phyloP scores from a whole-genome alignment of 768 basidiomycete genomes.

The Tylopilus vinaceipallidus region DNA sequence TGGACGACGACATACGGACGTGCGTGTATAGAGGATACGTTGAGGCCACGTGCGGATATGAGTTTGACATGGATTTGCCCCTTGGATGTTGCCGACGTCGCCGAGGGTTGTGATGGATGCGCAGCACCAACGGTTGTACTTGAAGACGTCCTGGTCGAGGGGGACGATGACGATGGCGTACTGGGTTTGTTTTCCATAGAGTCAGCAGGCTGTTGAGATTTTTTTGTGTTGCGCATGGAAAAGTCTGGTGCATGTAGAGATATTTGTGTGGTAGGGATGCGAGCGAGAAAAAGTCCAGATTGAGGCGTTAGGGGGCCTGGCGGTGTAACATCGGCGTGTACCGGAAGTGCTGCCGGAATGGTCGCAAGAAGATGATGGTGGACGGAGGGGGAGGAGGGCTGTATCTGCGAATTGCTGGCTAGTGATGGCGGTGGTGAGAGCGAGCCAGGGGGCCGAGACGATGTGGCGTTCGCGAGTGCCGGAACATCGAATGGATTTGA shows the following conservation, averaged over 20 bases:
- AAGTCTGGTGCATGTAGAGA: constrained; percentile 86
- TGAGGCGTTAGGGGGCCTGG: constrained; percentile 48
- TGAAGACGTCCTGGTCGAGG: constrained; percentile 36
- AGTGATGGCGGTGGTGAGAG: constrained; percentile 10
- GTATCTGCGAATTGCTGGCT: constrained; percentile 10
- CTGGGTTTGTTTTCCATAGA: constrained; percentile 37
- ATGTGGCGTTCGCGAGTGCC: constrained; percentile 30
- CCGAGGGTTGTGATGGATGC: constrained; percentile 26
- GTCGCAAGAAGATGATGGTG: constrained; percentile 33
- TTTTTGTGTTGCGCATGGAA: constrained; percentile 66
- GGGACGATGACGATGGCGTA: constrained; percentile 41
- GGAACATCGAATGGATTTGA: constrained; percentile 62
- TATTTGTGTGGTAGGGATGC: constrained; percentile 57
- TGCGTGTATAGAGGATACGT: constrained; percentile 61
- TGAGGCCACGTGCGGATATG: constrained; percentile 84
- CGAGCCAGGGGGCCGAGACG: constrained; percentile 16
- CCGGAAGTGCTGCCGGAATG: constrained; percentile 17
- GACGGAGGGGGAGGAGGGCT: constrained; percentile 17
- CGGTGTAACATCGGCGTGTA: constrained; percentile 37
- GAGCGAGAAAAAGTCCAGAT: constrained; percentile 46
- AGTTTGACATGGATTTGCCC: constrained; percentile 96
- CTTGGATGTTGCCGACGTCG: constrained; percentile 39
- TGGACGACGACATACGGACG: constrained; percentile 94
- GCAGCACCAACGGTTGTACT: constrained; percentile 17
- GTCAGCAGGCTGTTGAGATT: constrained; percentile 31